Evolutionary conservation across 2,329 filamentous ascomycete genomes (phyloP).

Genomic region (Bipolaris victoriae): DNA sequence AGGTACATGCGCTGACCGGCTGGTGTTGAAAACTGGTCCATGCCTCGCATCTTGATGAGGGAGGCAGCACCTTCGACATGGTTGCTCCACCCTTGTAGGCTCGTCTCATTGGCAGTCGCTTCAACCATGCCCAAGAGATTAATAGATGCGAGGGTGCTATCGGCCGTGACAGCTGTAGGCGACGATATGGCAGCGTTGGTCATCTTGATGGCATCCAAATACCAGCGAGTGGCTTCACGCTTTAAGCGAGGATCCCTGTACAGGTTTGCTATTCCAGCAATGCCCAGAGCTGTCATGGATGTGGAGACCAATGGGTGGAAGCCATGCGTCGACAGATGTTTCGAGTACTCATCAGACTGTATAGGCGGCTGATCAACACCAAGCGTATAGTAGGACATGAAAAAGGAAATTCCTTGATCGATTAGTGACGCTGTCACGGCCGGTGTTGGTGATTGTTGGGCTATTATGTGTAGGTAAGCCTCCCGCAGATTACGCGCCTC

Average conservation of each 20-base stretch:
- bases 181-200: constrained; percentile 40
- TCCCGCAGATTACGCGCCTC: constrained; percentile 5
- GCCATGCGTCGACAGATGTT: constrained; percentile 37
- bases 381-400: constrained; percentile 37
- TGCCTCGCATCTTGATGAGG: constrained; percentile 42
- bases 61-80: constrained; percentile 47
- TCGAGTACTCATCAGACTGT: constrained; percentile 28
- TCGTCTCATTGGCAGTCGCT: constrained; percentile 39
- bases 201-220: constrained; percentile 40
- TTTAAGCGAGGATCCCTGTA: constrained; percentile 34
- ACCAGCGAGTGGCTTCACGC: constrained; percentile 39
- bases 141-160: constrained; percentile 42
- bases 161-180: constrained; percentile 35
- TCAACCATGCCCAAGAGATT: constrained; percentile 41
- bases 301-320: constrained; percentile 43
- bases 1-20: constrained; percentile 43
- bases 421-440: constrained; percentile 31
- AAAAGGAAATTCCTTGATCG: constrained; percentile 43
- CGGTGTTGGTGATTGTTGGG: constrained; percentile 17
- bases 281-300: constrained; percentile 44
- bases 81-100: constrained; percentile 40
- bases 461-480: constrained; percentile 7
- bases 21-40: constrained; percentile 34
- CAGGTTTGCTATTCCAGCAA: constrained; percentile 42
- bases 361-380: constrained; percentile 40